Conservation (phyloP, 768 basidiomycete species). For the Boletus rubescentipes region DNA sequence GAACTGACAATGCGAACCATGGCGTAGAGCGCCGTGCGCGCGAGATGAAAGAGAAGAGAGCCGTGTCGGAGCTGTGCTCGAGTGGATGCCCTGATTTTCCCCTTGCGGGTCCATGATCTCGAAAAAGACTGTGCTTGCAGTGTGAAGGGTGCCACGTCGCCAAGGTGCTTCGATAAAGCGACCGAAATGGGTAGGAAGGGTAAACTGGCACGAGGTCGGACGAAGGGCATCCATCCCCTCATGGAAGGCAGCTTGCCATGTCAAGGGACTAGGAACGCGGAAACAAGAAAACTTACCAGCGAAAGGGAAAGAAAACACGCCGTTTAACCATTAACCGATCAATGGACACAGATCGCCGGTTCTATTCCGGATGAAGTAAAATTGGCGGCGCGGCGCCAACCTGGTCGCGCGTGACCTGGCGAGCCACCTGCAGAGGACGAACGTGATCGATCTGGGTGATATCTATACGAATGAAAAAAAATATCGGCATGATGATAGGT, state of each 20-base stretch:
- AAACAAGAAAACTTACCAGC: constrained; percentile 12
- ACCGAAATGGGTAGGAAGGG: constrained; percentile 26
- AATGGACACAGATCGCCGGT: constrained; percentile 12
- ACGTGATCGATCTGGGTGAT: constrained; percentile 5
- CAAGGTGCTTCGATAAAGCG: constrained; percentile 25
- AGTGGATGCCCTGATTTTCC: constrained; percentile 30
- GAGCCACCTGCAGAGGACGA: neutral
- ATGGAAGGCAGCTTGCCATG: constrained; percentile 18
- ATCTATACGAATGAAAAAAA: neutral
- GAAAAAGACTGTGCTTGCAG: constrained; percentile 17
- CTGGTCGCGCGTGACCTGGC: neutral
- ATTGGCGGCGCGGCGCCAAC: constrained; percentile 3
- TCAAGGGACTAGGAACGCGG: constrained; percentile 20
- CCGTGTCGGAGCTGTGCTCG: constrained; percentile 24
- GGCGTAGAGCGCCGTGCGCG: constrained; percentile 5
- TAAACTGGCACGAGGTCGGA: constrained; percentile 32
- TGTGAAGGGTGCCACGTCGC: constrained; percentile 28
- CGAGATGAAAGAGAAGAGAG: constrained; percentile 5
- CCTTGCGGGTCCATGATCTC: constrained; percentile 20
- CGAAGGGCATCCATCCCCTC: constrained; percentile 26
- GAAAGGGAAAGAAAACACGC: constrained; percentile 10
- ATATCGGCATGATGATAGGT: constrained; percentile 3
- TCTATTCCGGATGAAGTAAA: constrained; percentile 5
- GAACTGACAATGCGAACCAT: constrained; percentile 14
- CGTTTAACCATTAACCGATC: constrained; percentile 13